phyloP scores from a whole-genome alignment of 306 rosid genomes.

The Castanopsis chinensis region DNA sequence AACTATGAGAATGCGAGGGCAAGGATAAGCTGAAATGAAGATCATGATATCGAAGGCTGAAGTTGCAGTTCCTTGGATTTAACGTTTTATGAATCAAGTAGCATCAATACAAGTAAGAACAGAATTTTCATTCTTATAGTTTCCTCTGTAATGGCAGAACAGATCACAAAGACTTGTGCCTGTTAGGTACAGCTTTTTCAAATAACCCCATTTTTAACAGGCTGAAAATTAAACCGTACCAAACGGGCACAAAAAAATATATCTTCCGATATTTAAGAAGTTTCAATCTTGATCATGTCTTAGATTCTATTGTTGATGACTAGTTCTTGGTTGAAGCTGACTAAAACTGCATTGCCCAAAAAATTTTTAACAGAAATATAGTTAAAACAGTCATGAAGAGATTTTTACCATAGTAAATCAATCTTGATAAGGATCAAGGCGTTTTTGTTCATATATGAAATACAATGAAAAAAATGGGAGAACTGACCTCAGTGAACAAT shows the following conservation, averaged over 20 bases:
- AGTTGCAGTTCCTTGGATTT: neutral
- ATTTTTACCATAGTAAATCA: neutral
- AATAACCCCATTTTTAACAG: no score
- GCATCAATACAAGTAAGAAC: neutral
- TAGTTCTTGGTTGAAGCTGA: neutral
- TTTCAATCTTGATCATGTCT: neutral
- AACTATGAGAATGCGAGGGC: neutral
- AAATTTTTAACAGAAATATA: neutral
- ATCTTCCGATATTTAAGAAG: neutral
- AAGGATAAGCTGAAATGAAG: neutral
- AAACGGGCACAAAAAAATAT: neutral
- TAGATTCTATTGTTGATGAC: neutral
- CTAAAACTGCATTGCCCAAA: neutral
- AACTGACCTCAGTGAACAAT: conserved; percentile 50
- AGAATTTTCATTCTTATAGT: neutral
- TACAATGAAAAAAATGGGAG: neutral
- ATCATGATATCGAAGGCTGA: neutral
- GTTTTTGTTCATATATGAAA: neutral
- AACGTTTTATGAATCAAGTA: neutral
- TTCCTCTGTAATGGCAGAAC: neutral
- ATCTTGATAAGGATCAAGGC: neutral
- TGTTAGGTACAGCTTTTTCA: no score
- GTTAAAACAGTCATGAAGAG: neutral
- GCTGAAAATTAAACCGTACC: no score
- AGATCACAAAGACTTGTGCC: neutral